Evolutionary conservation across 257 asterid genomes (phyloP), one percentile per base, ranked within the genome.

Genomic region (Solanum sitiens): DNA sequence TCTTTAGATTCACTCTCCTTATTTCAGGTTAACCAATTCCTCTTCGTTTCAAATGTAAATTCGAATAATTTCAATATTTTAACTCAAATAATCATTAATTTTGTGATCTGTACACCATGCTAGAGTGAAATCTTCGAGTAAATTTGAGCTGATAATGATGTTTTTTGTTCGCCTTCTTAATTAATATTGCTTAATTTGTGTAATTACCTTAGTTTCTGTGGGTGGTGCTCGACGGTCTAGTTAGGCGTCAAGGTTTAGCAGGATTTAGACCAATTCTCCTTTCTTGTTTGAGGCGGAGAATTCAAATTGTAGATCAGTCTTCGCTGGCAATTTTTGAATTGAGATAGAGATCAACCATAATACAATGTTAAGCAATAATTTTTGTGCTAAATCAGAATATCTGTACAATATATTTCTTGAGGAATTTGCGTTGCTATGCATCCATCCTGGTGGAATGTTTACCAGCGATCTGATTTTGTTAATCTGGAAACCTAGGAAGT

Each of bases 1-100:
- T 87, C 89, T 85, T 59, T 90, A 87, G 87, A 30, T 82, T 86
- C 82, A 77, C 21, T 77, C 67, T 27, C 85, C 67, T 27, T 27
- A 9, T 80, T 47, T 25, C 42, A 80, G 85, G 85, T 80, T 30
- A 47, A 80, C 16, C 15, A 9, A 76, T 42, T 44, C n/a, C 27
- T 25, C 59, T n/a, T n/a, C 30, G 15, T 25, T 76, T 76, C 63
- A 15, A 77, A n/a, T 44, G 84, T 77, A 25, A 42, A 25, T 76
- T 42, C 84, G 5, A 77, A 44, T 25, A 44, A 14, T 45, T 79
- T n/a, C 33, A 25, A 79, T 27, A 0, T 39, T 27, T 27, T 80
- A 27, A 80, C 85, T 14, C 40, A 80, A 18, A 27, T 7, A 4
- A 80, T 25, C 27, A 80, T 47, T 5, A 7, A 27, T 79, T 45